Conservation (phyloP, 202 grass and related monocot genomes). For the Tripidium arundinaceum region DNA sequence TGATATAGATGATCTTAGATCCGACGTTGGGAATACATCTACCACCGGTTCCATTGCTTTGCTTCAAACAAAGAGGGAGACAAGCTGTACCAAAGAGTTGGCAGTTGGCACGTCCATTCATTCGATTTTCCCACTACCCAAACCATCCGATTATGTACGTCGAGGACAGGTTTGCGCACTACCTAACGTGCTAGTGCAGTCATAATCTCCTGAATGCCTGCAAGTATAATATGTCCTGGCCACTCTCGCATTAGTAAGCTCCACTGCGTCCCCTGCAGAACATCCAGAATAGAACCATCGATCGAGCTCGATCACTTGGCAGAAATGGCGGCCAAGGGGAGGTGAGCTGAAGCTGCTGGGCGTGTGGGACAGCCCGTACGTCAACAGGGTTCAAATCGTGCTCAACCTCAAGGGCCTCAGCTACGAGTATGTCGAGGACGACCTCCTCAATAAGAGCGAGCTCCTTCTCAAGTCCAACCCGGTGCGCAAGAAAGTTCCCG, state of each 20-base stretch:
- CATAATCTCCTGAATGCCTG: not conserved
- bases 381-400: constrained; percentile 46
- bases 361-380: constrained; percentile 47
- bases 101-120: not conserved
- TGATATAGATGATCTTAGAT: not conserved
- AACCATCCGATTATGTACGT: not conserved
- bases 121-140: not conserved
- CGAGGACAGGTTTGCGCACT: not conserved
- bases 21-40: not conserved
- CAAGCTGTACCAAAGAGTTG: not conserved
- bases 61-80: not conserved
- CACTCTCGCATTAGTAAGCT: no score
- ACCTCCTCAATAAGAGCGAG: constrained; percentile 46
- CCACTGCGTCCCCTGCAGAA: not conserved
- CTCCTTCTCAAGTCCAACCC: constrained; percentile 52
- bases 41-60: not conserved
- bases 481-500: constrained; percentile 49
- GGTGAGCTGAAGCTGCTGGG: constrained; percentile 50
- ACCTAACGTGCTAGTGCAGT: not conserved
- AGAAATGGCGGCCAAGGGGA: constrained; percentile 24
- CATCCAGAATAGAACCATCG: not conserved
- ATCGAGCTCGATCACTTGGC: not conserved
- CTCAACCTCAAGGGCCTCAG: constrained; percentile 48
- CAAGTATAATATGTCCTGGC: not conserved
- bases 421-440: constrained; percentile 53